Percentiles rank a stretch among this genome's conserved stretches.
Evolutionary conservation across 106 monocot species (phyloP).

Genomic region (Acorus calamus): DNA sequence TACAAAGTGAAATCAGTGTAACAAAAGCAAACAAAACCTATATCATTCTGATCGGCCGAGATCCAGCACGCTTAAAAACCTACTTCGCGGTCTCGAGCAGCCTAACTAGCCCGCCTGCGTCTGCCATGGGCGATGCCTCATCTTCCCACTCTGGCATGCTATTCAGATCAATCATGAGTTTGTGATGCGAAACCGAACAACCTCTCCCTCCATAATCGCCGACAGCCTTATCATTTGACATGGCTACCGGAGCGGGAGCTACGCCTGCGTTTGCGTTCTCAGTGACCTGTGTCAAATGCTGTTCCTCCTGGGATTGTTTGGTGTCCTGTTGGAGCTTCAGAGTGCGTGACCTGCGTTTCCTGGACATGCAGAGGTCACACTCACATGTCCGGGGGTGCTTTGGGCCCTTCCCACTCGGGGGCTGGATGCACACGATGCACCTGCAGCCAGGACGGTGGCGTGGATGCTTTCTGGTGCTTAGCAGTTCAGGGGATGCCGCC

Average conservation of each 20-base stretch:
- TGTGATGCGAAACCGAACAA: constrained; percentile 30
- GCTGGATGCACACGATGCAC: constrained; percentile 91
- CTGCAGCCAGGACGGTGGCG: constrained; percentile 77
- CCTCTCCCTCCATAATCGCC: constrained; percentile 14
- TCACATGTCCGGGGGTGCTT: constrained; percentile 70
- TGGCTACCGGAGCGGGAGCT: too few relatives aligned
- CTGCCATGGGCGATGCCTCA: constrained; percentile 46
- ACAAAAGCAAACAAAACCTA: too few relatives aligned
- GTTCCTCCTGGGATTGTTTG: constrained; percentile 39
- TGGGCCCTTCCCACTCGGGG: constrained; percentile 84
- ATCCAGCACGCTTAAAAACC: too few relatives aligned
- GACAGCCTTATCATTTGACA: background rate
- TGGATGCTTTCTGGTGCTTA: constrained; percentile 61
- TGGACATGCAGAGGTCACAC: constrained; percentile 77
- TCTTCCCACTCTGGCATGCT: constrained; percentile 85
- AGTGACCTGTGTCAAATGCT: too few relatives aligned
- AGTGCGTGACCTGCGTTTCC: constrained; percentile 59
- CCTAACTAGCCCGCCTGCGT: constrained; percentile 7
- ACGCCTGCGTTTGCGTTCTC: too few relatives aligned
- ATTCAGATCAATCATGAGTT: constrained; percentile 72
- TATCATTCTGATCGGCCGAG: too few relatives aligned
- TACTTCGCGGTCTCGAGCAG: constrained; percentile 9
- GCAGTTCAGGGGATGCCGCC: too few relatives aligned
- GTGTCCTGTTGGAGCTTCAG: constrained; percentile 71
- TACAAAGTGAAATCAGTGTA: too few relatives aligned